Evolutionary conservation across 179 eudicot genomes (phyloP).

Genomic region (Amaranthus tricolor): DNA sequence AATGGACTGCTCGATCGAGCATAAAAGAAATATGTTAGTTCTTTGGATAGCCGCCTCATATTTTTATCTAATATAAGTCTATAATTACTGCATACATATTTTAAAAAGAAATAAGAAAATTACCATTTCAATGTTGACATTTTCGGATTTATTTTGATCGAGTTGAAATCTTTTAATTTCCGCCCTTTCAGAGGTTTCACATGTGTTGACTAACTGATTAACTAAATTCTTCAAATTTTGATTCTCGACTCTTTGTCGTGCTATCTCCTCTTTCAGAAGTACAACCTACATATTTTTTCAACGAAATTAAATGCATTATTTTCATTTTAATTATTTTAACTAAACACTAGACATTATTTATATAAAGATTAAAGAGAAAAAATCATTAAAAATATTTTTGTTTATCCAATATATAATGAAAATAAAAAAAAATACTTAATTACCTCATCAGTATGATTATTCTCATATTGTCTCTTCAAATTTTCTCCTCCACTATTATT

Average conservation of each 20-base stretch:
- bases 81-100: too few species aligned
- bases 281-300: conserved; percentile 29
- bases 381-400: neutral
- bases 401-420: too few species aligned
- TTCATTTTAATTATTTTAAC: too few species aligned
- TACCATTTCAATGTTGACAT: conserved; percentile 22
- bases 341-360: neutral
- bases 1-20: too few species aligned
- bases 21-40: neutral
- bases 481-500: conserved; percentile 31
- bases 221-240: conserved; percentile 40
- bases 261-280: conserved; percentile 36
- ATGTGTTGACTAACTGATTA: conserved; percentile 36
- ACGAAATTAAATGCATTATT: too few species aligned
- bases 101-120: neutral
- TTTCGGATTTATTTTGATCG: conserved; percentile 23
- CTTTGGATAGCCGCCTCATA: too few species aligned
- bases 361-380: neutral
- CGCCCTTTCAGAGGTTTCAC: conserved; percentile 36
- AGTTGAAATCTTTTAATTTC: conserved; percentile 20
- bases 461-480: conserved; percentile 15
- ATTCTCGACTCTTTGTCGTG: conserved; percentile 39
- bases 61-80: too few species aligned
- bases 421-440: too few species aligned
- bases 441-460: conserved; percentile 13